Evolutionary conservation across 805 yeast genomes (phyloP), one percentile per base, ranked within the genome.

Genomic region (Teunomyces gatunensis): DNA sequence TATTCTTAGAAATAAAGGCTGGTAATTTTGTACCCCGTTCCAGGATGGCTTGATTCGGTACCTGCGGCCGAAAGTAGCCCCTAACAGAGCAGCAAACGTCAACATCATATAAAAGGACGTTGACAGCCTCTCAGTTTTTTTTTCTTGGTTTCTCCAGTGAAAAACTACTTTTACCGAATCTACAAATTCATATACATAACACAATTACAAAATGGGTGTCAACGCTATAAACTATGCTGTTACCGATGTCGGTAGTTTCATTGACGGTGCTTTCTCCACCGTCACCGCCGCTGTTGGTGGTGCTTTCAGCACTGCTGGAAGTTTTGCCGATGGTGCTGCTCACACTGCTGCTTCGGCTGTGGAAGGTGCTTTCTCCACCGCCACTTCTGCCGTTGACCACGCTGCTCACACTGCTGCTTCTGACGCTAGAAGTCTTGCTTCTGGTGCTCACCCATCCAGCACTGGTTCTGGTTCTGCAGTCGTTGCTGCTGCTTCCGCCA

Each of bases 181-280:
- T 34, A 12, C 37, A n/a, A 34, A 11, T 34, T 34, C 23, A 18
- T 18, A 18, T 18, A 18, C 20, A 18, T 15, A 15, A 15, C 17
- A 20, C 15, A 21, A 23, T 35, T 43, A 59, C 44, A 48, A 18
- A 18, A 58, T 58, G 62, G 59, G 58, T 50, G 30, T 61, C 46
- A 64, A 64, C 67, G 70, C 70, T 44, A 60, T 63, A 45, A 52
- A 66, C 32, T 63, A 47, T 57, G 68, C 66, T 41, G 64, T 63
- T 39, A 34, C 50, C 10, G 49, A 46, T 36, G 20, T 42, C 27
- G 47, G 39, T 34, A 40, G 45, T 13, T 21, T 17, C 23, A 28
- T 47, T 20, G 15, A 42, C 6, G 50, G 50, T 27, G 58, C 54
- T 33, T 47, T 44, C n/a, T 39, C 39, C 36, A 42, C 48, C 18